These are phyloP conservation scores for Xerocomus minutiporus DNA, from an alignment of 1,284 basidiomycete species.

Conservation along the genomic window DNA sequence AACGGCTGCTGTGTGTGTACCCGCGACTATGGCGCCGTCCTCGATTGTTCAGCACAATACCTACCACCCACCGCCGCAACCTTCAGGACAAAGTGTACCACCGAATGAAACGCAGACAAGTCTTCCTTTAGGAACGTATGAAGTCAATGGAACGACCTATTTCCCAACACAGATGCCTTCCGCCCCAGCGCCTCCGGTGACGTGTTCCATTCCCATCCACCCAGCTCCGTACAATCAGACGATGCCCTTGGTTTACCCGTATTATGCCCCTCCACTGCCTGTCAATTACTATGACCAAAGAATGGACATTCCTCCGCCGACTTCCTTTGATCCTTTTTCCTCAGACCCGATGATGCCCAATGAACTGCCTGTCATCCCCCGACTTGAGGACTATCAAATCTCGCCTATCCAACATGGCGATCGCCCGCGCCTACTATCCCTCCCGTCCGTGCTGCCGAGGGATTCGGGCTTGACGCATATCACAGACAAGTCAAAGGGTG, in stretches of 20 bases:
- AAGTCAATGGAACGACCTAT: slow-evolving; percentile 36
- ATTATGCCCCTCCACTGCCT: slow-evolving; percentile 10
- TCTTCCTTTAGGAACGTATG: slow-evolving; percentile 20
- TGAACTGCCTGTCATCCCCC: slow-evolving; percentile 21
- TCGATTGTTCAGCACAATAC: slow-evolving; percentile 2
- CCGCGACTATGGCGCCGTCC: not conserved
- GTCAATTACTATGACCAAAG: slow-evolving; percentile 6
- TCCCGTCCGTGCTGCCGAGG: not conserved
- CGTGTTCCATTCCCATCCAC: slow-evolving; percentile 11
- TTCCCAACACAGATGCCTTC: slow-evolving; percentile 18
- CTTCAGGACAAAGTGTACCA: not conserved
- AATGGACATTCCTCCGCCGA: not conserved
- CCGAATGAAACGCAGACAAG: not conserved
- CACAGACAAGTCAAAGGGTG: not conserved
- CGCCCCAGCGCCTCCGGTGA: not conserved
- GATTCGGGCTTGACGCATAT: not conserved
- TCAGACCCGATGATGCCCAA: slow-evolving; percentile 14
- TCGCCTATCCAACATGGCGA: slow-evolving; percentile 1
- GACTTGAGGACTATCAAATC: slow-evolving; percentile 9
- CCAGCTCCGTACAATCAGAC: slow-evolving; percentile 7
- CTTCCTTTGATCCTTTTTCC: slow-evolving; percentile 23
- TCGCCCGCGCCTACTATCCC: not conserved
- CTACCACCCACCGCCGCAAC: slow-evolving; percentile 4
- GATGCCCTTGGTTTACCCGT: slow-evolving; percentile 6
- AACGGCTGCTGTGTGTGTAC: slow-evolving; percentile 3